These are phyloP conservation scores for Penicillium arizonense DNA, from an alignment of 495 filamentous ascomycete genomes.

Conservation along the genomic window DNA sequence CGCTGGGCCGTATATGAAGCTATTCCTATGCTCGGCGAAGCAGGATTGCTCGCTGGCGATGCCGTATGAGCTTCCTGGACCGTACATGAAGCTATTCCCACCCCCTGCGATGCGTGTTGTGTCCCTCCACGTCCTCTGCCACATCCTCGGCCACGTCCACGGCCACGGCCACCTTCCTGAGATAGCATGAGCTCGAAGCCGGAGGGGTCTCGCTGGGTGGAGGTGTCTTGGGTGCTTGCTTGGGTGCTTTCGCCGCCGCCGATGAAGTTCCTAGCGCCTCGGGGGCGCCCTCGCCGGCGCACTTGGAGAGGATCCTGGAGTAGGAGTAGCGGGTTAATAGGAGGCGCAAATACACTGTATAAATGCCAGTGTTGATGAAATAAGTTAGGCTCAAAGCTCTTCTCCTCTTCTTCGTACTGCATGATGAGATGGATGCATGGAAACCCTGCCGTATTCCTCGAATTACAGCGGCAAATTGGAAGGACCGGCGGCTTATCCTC, in stretches of 20 bases:
- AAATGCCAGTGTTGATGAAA: not conserved
- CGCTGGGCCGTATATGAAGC: no score
- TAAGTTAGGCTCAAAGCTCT: not conserved
- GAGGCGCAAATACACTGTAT: not conserved
- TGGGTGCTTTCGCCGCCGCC: not conserved
- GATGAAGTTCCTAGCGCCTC: not conserved
- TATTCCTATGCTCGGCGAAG: no score
- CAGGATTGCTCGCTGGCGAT: no score
- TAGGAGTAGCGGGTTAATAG: not conserved
- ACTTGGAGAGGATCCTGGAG: not conserved
- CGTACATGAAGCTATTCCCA: no score
- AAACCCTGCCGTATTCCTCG: not conserved
- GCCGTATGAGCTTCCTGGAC: no score
- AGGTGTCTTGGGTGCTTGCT: not conserved
- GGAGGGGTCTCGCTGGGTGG: not conserved
- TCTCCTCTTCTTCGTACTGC: not conserved
- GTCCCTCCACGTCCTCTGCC: no score
- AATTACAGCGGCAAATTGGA: not conserved
- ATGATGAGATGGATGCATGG: not conserved
- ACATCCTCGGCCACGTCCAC: no score
- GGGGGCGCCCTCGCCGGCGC: not conserved
- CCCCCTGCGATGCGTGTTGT: no score
- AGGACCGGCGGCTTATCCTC: not conserved
- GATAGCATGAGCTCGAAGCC: no score
- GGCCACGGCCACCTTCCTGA: no score